Conservation (phyloP, 176 grass and related monocot genomes). For the Eragrostis nindensis region DNA sequence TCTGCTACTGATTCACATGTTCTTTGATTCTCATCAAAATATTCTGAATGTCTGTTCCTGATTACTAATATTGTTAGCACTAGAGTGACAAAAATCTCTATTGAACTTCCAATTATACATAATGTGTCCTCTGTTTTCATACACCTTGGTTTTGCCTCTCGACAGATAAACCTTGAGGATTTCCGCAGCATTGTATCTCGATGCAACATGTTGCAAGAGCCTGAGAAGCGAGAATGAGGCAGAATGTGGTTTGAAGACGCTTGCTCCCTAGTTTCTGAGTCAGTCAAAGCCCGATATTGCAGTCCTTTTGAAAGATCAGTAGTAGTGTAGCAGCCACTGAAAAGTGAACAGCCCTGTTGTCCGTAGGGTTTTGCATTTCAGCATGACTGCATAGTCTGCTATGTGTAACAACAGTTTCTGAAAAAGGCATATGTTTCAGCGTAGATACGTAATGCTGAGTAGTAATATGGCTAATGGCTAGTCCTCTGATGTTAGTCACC, state of each 20-base stretch:
- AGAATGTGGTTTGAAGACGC: slow-evolving; percentile 2
- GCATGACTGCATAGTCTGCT: not conserved
- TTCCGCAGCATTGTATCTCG: slow-evolving; percentile 69
- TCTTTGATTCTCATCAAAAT: too few relatives aligned
- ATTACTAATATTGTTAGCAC: too few relatives aligned
- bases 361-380: not conserved
- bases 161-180: slow-evolving; percentile 83
- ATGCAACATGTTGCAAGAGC: slow-evolving; percentile 87
- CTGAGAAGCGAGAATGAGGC: slow-evolving; percentile 30
- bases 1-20: not conserved
- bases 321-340: not conserved
- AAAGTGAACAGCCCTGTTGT: not conserved
- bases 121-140: not conserved
- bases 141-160: slow-evolving; percentile 22
- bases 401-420: not conserved
- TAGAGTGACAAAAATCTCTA: too few relatives aligned
- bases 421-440: not conserved
- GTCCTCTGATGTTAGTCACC: not conserved
- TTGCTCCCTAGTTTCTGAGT: not conserved
- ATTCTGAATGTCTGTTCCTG: too few relatives aligned
- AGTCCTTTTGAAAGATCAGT: not conserved
- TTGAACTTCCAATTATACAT: not conserved
- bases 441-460: not conserved
- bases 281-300: not conserved
- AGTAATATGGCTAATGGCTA: not conserved